Evolutionary conservation across 768 basidiomycete species (phyloP).

Genomic region (Scleroderma citrinum): DNA sequence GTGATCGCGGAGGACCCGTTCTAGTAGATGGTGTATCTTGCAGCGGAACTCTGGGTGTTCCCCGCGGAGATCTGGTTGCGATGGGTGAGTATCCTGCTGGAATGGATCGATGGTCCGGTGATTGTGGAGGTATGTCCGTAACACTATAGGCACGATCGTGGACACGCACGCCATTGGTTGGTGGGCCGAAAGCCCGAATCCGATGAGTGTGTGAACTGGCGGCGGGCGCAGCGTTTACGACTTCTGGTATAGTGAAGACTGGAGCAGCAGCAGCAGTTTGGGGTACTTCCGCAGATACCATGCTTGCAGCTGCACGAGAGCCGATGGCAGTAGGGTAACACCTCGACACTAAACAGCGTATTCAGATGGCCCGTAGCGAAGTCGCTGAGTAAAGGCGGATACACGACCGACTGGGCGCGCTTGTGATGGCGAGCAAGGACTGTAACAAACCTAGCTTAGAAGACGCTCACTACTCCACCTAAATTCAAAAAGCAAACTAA

Average conservation of each 20-base stretch:
- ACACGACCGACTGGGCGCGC: too few species aligned
- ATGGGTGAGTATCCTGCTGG: slow-evolving; percentile 10
- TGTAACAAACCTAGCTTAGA: too few species aligned
- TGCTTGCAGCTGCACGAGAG: slow-evolving; percentile 2
- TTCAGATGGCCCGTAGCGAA: too few species aligned
- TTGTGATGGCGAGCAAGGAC: too few species aligned
- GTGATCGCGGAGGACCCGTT: slow-evolving; percentile 69
- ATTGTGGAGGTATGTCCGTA: not conserved
- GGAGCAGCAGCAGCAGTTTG: slow-evolving; percentile 1
- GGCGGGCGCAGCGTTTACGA: slow-evolving; percentile 5
- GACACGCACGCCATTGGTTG: not conserved
- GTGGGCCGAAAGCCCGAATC: not conserved
- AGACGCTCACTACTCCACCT: slow-evolving; percentile 42
- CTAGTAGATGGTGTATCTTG: slow-evolving; percentile 52
- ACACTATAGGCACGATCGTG: not conserved
- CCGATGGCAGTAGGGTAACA: too few species aligned
- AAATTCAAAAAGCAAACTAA: slow-evolving; percentile 61
- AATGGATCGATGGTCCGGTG: slow-evolving; percentile 7
- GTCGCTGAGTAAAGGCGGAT: too few species aligned
- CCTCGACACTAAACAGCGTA: too few species aligned
- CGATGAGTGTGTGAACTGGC: not conserved
- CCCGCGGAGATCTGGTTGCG: slow-evolving; percentile 4
- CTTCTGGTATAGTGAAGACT: slow-evolving; percentile 5
- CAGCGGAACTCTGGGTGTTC: slow-evolving; percentile 3
- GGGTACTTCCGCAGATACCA: slow-evolving; percentile 6